Conservation (phyloP, 306 rosid species). For the Trifolium pratense region DNA sequence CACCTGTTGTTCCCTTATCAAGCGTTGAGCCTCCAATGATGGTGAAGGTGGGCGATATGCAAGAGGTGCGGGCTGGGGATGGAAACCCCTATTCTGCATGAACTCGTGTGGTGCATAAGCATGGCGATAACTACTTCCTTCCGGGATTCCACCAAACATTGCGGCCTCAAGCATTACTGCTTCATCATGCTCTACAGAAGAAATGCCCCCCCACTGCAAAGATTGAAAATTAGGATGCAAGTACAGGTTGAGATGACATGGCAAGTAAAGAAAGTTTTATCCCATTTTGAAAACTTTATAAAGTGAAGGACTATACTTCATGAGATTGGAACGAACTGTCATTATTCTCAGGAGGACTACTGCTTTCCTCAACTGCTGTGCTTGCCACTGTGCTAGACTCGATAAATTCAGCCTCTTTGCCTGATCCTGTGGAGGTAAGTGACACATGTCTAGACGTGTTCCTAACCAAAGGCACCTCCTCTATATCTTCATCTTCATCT, state of each 20-base stretch:
- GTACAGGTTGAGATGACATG: constrained; percentile 17
- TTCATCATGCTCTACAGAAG: constrained; percentile 89
- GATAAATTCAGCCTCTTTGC: constrained; percentile 49
- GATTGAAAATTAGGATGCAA: constrained; percentile 30
- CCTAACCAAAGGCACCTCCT: constrained; percentile 79
- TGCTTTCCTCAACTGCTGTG: constrained; percentile 48
- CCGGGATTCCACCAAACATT: constrained; percentile 94
- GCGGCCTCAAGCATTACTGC: constrained; percentile 99
- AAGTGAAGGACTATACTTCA: constrained; percentile 59
- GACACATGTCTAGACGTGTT: constrained; percentile 64
- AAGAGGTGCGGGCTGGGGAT: constrained; percentile 49
- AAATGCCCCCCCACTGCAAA: constrained; percentile 94
- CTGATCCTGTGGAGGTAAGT: constrained; percentile 54
- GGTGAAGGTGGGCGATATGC: constrained; percentile 81
- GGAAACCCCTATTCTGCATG: constrained; percentile 54
- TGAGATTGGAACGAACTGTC: constrained; percentile 64
- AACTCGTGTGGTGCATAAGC: constrained; percentile 73
- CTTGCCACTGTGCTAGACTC: constrained; percentile 62
- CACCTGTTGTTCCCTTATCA: constrained; percentile 97
- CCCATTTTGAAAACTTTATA: constrained; percentile 29
- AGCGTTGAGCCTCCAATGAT: constrained; percentile 77
- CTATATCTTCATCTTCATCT: constrained; percentile 72
- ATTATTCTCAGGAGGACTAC: constrained; percentile 44
- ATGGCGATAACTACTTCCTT: constrained; percentile 65
- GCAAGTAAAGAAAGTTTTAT: constrained; percentile 18